phyloP scores from a whole-genome alignment of 1,139 yeast species.

The Yamadazyma sp. region DNA sequence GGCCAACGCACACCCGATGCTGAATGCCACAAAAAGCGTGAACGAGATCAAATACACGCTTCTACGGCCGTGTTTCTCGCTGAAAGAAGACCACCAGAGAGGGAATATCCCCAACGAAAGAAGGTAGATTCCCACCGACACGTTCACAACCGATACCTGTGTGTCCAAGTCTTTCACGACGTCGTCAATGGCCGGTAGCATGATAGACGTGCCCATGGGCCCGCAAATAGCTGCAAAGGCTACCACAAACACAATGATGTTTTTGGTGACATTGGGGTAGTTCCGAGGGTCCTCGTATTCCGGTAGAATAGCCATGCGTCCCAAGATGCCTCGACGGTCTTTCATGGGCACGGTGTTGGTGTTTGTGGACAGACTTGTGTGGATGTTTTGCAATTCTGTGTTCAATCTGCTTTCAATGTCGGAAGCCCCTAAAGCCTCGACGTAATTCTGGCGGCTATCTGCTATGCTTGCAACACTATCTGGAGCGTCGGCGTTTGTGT shows the following conservation, averaged over 20 bases:
- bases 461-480: no score
- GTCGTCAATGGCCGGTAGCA: constrained; percentile 74
- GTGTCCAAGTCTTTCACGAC: constrained; percentile 58
- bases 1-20: constrained; percentile 71
- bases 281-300: constrained; percentile 75
- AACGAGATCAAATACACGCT: constrained; percentile 71
- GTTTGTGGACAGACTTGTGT: neutral
- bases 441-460: no score
- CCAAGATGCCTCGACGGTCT: constrained; percentile 55
- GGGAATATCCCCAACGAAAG: constrained; percentile 78
- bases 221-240: constrained; percentile 80
- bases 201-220: constrained; percentile 89
- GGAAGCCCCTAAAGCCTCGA: neutral
- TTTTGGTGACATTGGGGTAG: constrained; percentile 51
- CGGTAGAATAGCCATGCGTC: constrained; percentile 56
- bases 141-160: constrained; percentile 58
- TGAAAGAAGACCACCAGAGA: constrained; percentile 84
- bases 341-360: constrained; percentile 33
- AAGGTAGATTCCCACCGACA: constrained; percentile 78
- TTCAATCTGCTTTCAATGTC: neutral
- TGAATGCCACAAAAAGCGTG: constrained; percentile 59
- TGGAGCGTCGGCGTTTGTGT: no score
- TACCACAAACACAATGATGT: constrained; percentile 58
- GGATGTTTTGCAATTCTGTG: neutral
- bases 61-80: constrained; percentile 75